Evolutionary conservation across 2,329 filamentous ascomycete genomes (phyloP), one percentile per base, ranked within the genome.

Genomic region (Claviceps pusilla): DNA sequence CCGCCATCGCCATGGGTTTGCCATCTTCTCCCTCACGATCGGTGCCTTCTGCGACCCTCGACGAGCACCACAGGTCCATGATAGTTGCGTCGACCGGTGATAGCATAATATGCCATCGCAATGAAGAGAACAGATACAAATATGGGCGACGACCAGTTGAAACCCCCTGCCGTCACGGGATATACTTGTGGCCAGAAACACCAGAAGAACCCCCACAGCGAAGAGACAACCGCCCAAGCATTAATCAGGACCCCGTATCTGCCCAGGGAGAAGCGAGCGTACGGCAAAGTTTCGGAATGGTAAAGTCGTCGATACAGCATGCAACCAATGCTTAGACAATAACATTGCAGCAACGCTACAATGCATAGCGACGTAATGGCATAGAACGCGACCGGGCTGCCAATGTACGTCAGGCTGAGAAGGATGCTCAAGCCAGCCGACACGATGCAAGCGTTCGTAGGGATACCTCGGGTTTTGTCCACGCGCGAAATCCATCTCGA

Each of bases 351-450:
- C 4, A 54, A 10, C 3, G 58, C 54, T 14, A 59, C 56, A 3
- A 52, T 52, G 35, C 50, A 51, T 7, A 59, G 56, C 7, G 58
- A 59, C 2, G 48, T 56, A 11, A 59, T 57, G 47, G 58, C 58
- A 37, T 59, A 58, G 45, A 59, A 59, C 3, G 58, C 57, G 33
- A 55, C 51, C 12, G 56, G 55, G 33, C 57, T 59, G 14, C 56
- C 57, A 9, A 59, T 52, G 49, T 59, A 58, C 31, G 57, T 58
- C 19, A 57, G 48, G 31, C 54, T 57, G 10, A 55, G 50, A 24
- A 56, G 37, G 16, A 55, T 43, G 28, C 48, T 53, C 37, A 55
- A 7, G 11, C 31, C 43, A 11, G 53, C 43, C 42, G 51, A 48
- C 33, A 42, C n/a, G 3, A 57, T 56, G 48, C 54, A 59, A 11